Evolutionary conservation across 2,329 filamentous ascomycete genomes (phyloP), one percentile per base, ranked within the genome.

Genomic region (Penicillium palitans): DNA sequence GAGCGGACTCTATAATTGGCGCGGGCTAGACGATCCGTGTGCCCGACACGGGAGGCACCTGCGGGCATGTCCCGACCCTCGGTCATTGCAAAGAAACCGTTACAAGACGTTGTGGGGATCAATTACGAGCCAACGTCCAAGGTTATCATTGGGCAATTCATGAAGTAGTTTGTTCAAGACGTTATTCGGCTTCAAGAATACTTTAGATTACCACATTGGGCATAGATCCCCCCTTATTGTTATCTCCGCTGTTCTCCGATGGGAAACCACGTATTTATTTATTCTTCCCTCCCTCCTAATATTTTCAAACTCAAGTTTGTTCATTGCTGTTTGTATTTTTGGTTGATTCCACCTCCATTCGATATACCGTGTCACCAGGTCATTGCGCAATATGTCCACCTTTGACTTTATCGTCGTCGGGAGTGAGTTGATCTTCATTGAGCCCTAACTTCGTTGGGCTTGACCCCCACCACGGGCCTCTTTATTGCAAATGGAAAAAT

Each of bases 351-450:
- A 35, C 19, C 21, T 8, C 7, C 2, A 41, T 12, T 10, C n/a
- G 9, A 31, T 9, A 31, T 31, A 41, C 15, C 13, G 6, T 35
- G 4, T 33, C n/a, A 31, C 3, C 13, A 31, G 9, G 2, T 45
- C 52, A 24, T 27, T 31, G 10, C 37, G 2, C 44, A 50, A 19
- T 6, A 63, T 63, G 61, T 63, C 61, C 2, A 54, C 60, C 13
- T 63, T 58, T 52, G 61, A 64, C 8, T 64, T 64, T 45, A 52
- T 64, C 31, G 13, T 64, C 5, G 61, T 64, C 12, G 61, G 61
- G 41, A 62, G 61, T 64, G 50, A 64, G 60, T 61, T 61, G n/a
- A 29, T 52, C 27, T 27, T 15, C 3, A 12, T 24, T 44, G 2
- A 5, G 2, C 37, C 19, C 8, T 10, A 21, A 4, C 5, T 24